These are phyloP conservation scores for Euphorbia celastroides DNA, from an alignment of 441 rosid species.

Conservation along the genomic window DNA sequence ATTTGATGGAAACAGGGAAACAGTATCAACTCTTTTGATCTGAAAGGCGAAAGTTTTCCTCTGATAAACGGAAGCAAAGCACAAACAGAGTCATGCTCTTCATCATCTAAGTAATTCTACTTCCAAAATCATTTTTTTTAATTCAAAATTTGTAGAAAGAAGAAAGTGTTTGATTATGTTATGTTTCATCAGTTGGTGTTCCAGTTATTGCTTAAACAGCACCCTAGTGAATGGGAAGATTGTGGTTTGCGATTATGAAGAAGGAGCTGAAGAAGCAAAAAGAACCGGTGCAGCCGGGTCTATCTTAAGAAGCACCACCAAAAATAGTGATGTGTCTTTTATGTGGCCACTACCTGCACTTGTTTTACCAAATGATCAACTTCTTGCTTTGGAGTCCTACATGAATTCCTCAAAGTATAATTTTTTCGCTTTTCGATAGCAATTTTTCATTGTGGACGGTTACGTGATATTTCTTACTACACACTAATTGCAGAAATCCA, in stretches of 20 bases:
- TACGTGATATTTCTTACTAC: too few species aligned
- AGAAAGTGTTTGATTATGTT: slow-evolving; percentile 1
- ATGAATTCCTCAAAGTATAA: slow-evolving; percentile 52
- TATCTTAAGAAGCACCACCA: slow-evolving; percentile 9
- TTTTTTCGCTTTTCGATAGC: too few species aligned
- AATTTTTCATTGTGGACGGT: too few species aligned
- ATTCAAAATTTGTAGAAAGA: neutral
- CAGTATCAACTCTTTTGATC: slow-evolving; percentile 36
- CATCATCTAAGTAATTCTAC: slow-evolving; percentile 35
- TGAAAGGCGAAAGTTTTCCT: slow-evolving; percentile 29
- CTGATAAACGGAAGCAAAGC: slow-evolving; percentile 26
- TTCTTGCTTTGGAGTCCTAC: slow-evolving; percentile 34
- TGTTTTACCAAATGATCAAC: slow-evolving; percentile 32
- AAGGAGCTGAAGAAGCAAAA: slow-evolving; percentile 13
- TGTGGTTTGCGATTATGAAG: slow-evolving; percentile 38
- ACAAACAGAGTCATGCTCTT: slow-evolving; percentile 14
- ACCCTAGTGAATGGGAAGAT: slow-evolving; percentile 52
- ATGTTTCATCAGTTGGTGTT: neutral
- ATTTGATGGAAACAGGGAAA: slow-evolving; percentile 26
- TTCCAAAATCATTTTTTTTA: neutral
- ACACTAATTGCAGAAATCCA: slow-evolving; percentile 36
- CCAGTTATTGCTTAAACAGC: slow-evolving; percentile 27
- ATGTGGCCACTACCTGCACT: slow-evolving; percentile 38
- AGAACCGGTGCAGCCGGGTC: slow-evolving; percentile 22
- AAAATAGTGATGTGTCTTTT: slow-evolving; percentile 22